Conservation (phyloP, 2,329 filamentous ascomycete genomes). For the Stylonectria norvegica region DNA sequence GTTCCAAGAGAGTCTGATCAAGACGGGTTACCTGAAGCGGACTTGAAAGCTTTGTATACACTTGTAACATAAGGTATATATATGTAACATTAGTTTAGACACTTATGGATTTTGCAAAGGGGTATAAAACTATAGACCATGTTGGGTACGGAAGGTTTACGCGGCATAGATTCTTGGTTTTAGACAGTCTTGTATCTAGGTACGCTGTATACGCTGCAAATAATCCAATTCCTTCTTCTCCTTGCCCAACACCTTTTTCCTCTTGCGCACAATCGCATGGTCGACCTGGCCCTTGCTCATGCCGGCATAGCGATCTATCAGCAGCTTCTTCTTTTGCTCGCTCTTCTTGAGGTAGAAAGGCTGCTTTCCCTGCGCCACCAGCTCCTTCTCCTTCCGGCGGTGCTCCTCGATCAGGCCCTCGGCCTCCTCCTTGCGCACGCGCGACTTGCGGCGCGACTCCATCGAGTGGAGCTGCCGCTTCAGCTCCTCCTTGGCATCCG, state of each 20-base stretch:
- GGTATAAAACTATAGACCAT: slow-evolving; percentile 2
- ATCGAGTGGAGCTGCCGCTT: slow-evolving; percentile 73
- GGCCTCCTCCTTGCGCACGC: slow-evolving; percentile 66
- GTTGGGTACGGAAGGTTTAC: too few species aligned
- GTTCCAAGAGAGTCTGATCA: slow-evolving; percentile 59
- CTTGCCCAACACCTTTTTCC: slow-evolving; percentile 84
- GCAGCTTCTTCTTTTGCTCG: slow-evolving; percentile 82
- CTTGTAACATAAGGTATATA: slow-evolving; percentile 11
- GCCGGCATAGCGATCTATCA: slow-evolving; percentile 73
- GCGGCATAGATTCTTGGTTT: too few species aligned
- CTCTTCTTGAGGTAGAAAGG: slow-evolving; percentile 92
- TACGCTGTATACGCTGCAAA: slow-evolving; percentile 31
- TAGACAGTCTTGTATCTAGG: too few species aligned
- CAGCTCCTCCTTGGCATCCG: slow-evolving; percentile 62
- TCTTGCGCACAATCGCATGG: slow-evolving; percentile 76
- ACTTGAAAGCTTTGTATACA: slow-evolving; percentile 10
- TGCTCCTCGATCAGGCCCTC: slow-evolving; percentile 70
- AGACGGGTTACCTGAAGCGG: slow-evolving; percentile 30
- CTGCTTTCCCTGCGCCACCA: slow-evolving; percentile 82
- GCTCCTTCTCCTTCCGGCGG: slow-evolving; percentile 76
- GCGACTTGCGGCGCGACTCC: slow-evolving; percentile 72
- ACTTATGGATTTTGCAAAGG: neutral
- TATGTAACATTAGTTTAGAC: slow-evolving; percentile 7
- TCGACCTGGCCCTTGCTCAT: slow-evolving; percentile 86
- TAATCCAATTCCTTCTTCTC: slow-evolving; percentile 71